Conservation (phyloP, 2,329 filamentous ascomycete genomes). For the Emergomyces orientalis region DNA sequence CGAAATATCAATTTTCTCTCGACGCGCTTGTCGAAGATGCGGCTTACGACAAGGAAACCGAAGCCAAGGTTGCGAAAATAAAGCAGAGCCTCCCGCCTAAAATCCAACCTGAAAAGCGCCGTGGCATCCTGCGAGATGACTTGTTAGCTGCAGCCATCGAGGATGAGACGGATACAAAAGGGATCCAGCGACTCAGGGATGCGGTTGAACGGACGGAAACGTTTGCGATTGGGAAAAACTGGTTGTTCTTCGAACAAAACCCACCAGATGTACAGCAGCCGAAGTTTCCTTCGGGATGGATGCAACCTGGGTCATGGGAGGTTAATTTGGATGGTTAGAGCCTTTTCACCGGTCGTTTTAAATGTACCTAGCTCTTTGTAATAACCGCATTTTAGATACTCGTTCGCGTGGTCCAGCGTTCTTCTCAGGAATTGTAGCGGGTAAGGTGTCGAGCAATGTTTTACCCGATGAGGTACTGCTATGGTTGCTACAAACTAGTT, state of each 20-base stretch:
- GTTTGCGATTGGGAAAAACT: conserved; percentile 43
- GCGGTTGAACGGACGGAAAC: conserved; percentile 55
- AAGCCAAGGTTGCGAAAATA: conserved; percentile 41
- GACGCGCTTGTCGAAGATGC: conserved; percentile 53
- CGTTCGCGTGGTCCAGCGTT: conserved; percentile 50
- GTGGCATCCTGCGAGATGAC: conserved; percentile 27
- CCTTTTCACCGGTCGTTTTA: neutral
- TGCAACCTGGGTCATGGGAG: conserved; percentile 25
- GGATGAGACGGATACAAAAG: conserved; percentile 36
- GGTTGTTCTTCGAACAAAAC: conserved; percentile 47
- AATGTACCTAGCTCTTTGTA: neutral
- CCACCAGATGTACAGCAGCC: conserved; percentile 18
- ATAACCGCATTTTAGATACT: conserved; percentile 29
- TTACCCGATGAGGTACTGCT: conserved; percentile 56
- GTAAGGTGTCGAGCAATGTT: conserved; percentile 39
- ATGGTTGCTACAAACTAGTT: conserved; percentile 48
- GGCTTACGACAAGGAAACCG: conserved; percentile 49
- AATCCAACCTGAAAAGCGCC: conserved; percentile 9
- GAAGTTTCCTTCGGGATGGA: conserved; percentile 29
- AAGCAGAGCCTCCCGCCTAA: conserved; percentile 20
- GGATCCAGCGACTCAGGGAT: conserved; percentile 42
- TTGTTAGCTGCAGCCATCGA: conserved; percentile 37
- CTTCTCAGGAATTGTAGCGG: conserved; percentile 52
- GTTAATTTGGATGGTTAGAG: conserved; percentile 27
- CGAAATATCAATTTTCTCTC: conserved; percentile 56